These are phyloP conservation scores for Aspergillus bombycis DNA, from an alignment of 2,329 filamentous ascomycete genomes.

Conservation along the genomic window DNA sequence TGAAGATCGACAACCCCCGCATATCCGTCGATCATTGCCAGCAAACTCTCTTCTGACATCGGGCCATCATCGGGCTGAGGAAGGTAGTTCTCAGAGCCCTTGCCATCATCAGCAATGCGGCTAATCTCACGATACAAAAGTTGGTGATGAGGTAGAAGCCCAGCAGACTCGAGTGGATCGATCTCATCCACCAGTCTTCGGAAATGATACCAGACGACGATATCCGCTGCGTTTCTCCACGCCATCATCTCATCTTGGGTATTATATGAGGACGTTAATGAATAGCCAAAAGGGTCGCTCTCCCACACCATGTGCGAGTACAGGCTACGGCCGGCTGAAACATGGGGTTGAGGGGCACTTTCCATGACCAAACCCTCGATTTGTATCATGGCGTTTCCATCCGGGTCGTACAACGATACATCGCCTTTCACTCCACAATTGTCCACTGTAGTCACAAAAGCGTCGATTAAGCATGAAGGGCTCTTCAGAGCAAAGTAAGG, in stretches of 20 bases:
- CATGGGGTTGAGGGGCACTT: background rate
- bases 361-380: constrained; percentile 7
- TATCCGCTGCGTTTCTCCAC: background rate
- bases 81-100: background rate
- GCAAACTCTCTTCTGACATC: background rate
- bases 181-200: background rate
- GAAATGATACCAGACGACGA: background rate
- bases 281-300: background rate
- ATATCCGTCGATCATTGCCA: background rate
- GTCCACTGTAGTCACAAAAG: background rate
- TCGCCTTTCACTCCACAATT: background rate
- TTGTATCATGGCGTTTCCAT: background rate
- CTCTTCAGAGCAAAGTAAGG: background rate
- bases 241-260: background rate
- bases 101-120: background rate
- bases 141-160: constrained; percentile 2
- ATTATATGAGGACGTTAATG: background rate
- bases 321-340: background rate
- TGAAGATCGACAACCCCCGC: background rate
- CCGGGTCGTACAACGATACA: background rate
- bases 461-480: background rate
- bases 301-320: constrained; percentile 3
- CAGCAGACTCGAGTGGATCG: background rate
- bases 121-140: background rate
- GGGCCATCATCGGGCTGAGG: background rate